Evolutionary conservation across 176 grass and related monocot species (phyloP).

Genomic region (Oryza brachyantha): DNA sequence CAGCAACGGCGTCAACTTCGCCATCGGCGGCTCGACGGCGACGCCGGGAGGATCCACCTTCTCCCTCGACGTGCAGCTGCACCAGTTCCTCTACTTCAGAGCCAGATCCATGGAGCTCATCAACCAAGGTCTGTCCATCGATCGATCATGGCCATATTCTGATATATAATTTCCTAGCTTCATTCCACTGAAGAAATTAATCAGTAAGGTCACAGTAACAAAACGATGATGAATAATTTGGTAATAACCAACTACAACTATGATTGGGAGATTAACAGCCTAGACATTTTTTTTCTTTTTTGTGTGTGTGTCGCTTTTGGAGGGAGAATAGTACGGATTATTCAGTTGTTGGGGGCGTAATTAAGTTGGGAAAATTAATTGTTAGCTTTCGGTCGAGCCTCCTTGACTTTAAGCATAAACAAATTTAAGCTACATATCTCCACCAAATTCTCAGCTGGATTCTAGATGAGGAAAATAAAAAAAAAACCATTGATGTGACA

Average conservation of each 20-base stretch:
- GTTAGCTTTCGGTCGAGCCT: neutral
- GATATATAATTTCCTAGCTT: neutral
- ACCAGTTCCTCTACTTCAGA: constrained; percentile 66
- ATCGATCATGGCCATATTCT: neutral
- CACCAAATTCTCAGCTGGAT: neutral
- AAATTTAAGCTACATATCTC: neutral
- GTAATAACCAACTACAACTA: too few relatives aligned
- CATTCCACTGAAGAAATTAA: neutral
- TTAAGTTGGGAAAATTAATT: neutral
- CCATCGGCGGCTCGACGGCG: constrained; percentile 55
- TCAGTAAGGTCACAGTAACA: neutral
- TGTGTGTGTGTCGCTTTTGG: neutral
- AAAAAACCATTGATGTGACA: neutral
- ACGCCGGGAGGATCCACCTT: constrained; percentile 48
- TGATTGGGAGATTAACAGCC: neutral
- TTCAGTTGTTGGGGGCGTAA: neutral
- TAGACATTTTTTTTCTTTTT: neutral
- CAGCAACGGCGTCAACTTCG: constrained; percentile 73
- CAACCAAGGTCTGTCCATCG: constrained; percentile 34
- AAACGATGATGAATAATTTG: neutral
- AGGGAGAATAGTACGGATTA: neutral
- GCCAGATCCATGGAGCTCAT: constrained; percentile 50
- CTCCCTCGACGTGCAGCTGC: constrained; percentile 57
- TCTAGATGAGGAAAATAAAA: neutral
- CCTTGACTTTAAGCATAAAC: constrained; percentile 2